phyloP scores from a whole-genome alignment of 495 filamentous ascomycete genomes.

The Penicillium turbatum region DNA sequence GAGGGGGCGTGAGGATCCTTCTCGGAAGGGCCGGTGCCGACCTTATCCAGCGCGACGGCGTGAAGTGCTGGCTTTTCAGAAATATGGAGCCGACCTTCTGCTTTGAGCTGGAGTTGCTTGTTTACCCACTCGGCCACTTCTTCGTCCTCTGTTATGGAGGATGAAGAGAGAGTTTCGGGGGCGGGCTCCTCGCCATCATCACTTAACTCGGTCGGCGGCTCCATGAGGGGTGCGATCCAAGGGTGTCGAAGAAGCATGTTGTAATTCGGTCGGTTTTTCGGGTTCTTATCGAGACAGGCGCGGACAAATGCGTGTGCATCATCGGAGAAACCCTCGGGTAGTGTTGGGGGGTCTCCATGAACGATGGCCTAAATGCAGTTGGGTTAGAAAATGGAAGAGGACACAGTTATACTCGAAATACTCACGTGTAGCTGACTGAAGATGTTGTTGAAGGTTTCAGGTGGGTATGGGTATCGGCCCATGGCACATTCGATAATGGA shows the following conservation, averaged over 20 bases:
- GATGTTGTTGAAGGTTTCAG: slow-evolving; percentile 97
- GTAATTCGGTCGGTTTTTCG: slow-evolving; percentile 85
- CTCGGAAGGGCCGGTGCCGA: slow-evolving; percentile 38
- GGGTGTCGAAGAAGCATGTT: slow-evolving; percentile 80
- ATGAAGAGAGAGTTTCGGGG: slow-evolving; percentile 39
- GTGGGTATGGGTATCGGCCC: slow-evolving; percentile 94
- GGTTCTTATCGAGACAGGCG: slow-evolving; percentile 88
- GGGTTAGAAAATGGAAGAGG: slow-evolving; percentile 14
- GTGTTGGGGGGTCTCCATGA: slow-evolving; percentile 84
- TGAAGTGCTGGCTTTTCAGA: slow-evolving; percentile 68
- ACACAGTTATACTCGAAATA: slow-evolving; percentile 16
- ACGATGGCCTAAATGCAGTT: slow-evolving; percentile 77
- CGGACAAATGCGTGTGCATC: slow-evolving; percentile 81
- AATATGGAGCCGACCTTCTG: slow-evolving; percentile 45
- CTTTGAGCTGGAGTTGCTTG: slow-evolving; percentile 60
- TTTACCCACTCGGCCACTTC: slow-evolving; percentile 86
- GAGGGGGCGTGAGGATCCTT: slow-evolving; percentile 21
- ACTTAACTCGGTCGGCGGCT: slow-evolving; percentile 77
- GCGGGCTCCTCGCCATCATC: slow-evolving; percentile 55
- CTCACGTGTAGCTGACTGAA: slow-evolving; percentile 96
- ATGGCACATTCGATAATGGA: slow-evolving; percentile 96
- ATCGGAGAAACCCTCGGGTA: slow-evolving; percentile 77
- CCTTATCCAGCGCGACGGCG: slow-evolving; percentile 65
- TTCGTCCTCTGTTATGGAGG: slow-evolving; percentile 55
- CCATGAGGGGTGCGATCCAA: slow-evolving; percentile 77